These are phyloP conservation scores for Halophytophthora polymorphica DNA, from an alignment of 352 stramenopile species.

Conservation along the genomic window DNA sequence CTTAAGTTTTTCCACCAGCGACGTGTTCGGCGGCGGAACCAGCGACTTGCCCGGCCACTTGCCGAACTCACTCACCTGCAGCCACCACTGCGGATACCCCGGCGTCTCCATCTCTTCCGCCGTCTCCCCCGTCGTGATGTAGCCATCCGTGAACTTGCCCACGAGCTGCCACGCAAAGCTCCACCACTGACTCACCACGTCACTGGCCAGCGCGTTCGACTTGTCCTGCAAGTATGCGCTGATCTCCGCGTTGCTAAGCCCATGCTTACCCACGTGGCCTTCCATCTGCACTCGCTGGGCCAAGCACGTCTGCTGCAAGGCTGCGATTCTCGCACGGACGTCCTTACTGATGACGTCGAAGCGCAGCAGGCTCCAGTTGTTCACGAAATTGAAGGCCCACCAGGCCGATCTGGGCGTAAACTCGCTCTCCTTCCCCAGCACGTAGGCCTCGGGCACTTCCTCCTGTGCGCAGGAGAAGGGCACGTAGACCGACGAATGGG, in stretches of 20 bases:
- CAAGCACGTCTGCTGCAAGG: constrained; percentile 45
- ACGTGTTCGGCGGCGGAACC: constrained; percentile 31
- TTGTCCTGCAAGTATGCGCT: constrained; percentile 32
- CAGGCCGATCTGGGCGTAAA: constrained; percentile 66
- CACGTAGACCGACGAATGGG: constrained; percentile 69
- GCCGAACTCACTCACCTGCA: constrained; percentile 54
- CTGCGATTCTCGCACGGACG: constrained; percentile 34
- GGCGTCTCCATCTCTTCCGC: constrained; percentile 47
- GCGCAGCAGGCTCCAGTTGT: constrained; percentile 83
- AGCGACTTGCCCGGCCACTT: constrained; percentile 68
- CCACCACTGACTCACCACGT: constrained; percentile 70
- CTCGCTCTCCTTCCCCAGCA: constrained; percentile 66
- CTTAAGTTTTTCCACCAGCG: constrained; percentile 39
- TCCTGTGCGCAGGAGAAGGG: constrained; percentile 69
- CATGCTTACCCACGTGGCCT: constrained; percentile 17
- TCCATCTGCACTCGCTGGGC: constrained; percentile 21
- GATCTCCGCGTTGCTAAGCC: constrained; percentile 10
- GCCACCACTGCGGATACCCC: constrained; percentile 69
- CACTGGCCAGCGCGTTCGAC: constrained; percentile 50
- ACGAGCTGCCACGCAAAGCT: constrained; percentile 64
- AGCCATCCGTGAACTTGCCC: constrained; percentile 73
- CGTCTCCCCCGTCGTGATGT: constrained; percentile 66
- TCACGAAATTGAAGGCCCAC: constrained; percentile 87
- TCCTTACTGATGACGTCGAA: constrained; percentile 77
- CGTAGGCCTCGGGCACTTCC: constrained; percentile 45